These are phyloP conservation scores for Erigeron canadensis DNA, from an alignment of 129 eudicot species.

Conservation along the genomic window DNA sequence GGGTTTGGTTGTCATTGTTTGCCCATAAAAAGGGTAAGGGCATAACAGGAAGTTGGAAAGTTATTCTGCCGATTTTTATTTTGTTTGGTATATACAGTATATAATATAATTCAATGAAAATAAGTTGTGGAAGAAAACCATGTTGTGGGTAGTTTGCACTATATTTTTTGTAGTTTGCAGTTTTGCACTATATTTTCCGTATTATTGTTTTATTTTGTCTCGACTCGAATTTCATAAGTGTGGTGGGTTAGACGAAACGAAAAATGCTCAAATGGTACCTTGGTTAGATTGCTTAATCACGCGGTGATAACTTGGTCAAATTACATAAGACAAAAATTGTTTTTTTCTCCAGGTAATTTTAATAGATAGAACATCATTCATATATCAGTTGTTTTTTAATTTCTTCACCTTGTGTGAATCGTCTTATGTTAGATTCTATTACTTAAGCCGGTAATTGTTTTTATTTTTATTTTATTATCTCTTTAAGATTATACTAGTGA, in stretches of 20 bases:
- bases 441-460: not conserved
- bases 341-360: too few relatives aligned
- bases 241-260: too few relatives aligned
- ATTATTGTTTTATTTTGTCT: too few relatives aligned
- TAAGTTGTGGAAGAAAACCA: not conserved
- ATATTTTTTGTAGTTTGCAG: not conserved
- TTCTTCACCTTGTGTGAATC: not conserved
- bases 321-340: too few relatives aligned
- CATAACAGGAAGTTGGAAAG: not conserved
- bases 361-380: too few relatives aligned
- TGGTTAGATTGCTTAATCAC: not conserved
- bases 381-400: too few relatives aligned
- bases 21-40: slow-evolving; percentile 12
- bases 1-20: slow-evolving; percentile 5
- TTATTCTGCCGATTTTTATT: not conserved
- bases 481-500: not conserved
- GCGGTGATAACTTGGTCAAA: too few relatives aligned
- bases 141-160: not conserved
- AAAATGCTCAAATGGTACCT: too few relatives aligned
- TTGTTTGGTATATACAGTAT: not conserved
- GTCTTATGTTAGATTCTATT: not conserved
- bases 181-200: too few relatives aligned
- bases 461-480: not conserved
- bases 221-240: too few relatives aligned
- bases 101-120: not conserved